Evolutionary conservation across 192 early-diverging fungal genomes (phyloP).

Genomic region (Obelidium mucronatum): DNA sequence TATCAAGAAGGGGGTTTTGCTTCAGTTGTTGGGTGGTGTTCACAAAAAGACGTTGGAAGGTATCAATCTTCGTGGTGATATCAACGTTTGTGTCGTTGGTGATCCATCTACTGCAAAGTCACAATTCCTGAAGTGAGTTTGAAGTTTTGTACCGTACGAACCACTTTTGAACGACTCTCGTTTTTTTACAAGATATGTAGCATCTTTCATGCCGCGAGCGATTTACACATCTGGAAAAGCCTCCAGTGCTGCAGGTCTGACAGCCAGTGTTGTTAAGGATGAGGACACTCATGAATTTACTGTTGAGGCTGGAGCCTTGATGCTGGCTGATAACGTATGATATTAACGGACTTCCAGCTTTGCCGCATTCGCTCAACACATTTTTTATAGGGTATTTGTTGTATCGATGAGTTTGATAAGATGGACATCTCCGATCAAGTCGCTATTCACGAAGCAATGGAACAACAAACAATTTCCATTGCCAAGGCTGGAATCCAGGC

Average conservation of each 20-base stretch:
- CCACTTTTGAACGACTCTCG: slow-evolving; percentile 17
- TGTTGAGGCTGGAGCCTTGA: slow-evolving; percentile 95
- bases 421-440: slow-evolving; percentile 97
- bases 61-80: slow-evolving; percentile 94
- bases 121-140: slow-evolving; percentile 87
- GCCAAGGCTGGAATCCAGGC: slow-evolving; percentile 40
- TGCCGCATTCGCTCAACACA: slow-evolving; percentile 15
- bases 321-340: slow-evolving; percentile 94
- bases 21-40: slow-evolving; percentile 95
- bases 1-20: slow-evolving; percentile 93
- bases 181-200: slow-evolving; percentile 76
- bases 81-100: slow-evolving; percentile 97
- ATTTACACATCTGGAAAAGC: slow-evolving; percentile 98
- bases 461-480: slow-evolving; percentile 88
- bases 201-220: slow-evolving; percentile 87
- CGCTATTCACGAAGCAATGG: slow-evolving; percentile 99
- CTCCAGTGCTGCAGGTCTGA: slow-evolving; percentile 94
- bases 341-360: background rate
- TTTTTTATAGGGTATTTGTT: slow-evolving; percentile 85
- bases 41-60: slow-evolving; percentile 93
- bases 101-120: slow-evolving; percentile 95
- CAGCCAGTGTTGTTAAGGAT: slow-evolving; percentile 93
- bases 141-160: background rate
- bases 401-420: slow-evolving; percentile 99
- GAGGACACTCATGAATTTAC: slow-evolving; percentile 98